These are phyloP conservation scores for Cyclocybe aegerita DNA, from an alignment of 768 basidiomycete species.

Conservation along the genomic window DNA sequence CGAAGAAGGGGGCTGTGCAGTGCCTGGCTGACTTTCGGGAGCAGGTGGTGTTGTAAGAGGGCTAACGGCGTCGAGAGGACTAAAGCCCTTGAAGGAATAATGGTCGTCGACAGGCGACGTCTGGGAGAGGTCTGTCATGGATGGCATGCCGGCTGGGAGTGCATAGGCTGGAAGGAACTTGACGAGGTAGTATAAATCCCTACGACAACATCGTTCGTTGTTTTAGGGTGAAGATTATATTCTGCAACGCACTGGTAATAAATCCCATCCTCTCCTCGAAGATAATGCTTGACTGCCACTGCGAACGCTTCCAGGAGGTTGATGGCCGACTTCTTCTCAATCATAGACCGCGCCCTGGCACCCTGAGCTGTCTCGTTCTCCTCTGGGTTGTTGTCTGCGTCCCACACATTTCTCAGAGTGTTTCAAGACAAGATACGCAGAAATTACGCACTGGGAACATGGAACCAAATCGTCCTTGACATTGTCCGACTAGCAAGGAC, in stretches of 20 bases:
- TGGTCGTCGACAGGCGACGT: neutral
- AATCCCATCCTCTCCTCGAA: constrained; percentile 57
- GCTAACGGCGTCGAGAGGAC: neutral
- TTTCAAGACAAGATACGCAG: neutral
- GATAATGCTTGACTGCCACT: constrained; percentile 69
- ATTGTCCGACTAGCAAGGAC: constrained; percentile 55
- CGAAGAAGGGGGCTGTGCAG: neutral
- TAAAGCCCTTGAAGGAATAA: neutral
- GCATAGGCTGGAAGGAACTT: constrained; percentile 72
- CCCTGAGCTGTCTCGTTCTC: constrained; percentile 23
- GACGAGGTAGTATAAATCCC: constrained; percentile 66
- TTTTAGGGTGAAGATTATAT: neutral
- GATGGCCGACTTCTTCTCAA: constrained; percentile 70
- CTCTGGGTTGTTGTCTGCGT: constrained; percentile 21
- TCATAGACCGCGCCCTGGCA: constrained; percentile 43
- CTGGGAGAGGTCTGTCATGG: constrained; percentile 24
- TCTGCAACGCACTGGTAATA: constrained; percentile 37
- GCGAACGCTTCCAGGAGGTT: constrained; percentile 67
- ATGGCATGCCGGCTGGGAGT: constrained; percentile 46
- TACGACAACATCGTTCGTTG: constrained; percentile 10
- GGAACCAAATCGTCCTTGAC: constrained; percentile 66
- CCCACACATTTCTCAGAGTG: neutral
- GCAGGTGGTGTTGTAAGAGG: neutral
- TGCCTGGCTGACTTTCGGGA: neutral
- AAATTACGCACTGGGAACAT: constrained; percentile 49